Base-by-base conservation (phyloP, 306 rosid genomes). In the Geum urbanum region DNA sequence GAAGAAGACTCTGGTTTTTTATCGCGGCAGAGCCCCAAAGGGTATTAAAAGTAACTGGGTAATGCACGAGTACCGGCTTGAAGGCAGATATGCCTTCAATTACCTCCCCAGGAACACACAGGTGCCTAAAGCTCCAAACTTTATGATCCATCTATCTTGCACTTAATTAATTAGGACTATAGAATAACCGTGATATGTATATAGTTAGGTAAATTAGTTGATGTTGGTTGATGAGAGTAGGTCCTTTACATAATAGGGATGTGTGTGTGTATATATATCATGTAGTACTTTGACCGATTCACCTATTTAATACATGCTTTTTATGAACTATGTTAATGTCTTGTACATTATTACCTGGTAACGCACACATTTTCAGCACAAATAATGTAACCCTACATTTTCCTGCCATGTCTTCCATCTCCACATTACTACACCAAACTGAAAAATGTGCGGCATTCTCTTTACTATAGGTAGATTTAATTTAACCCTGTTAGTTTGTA, bases 31-130 rank as follows among this genome's bases (percentile, higher is more conserved):
- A 73, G 99, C 99, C 11, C 97, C 99, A 0, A 95, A 95, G 76
- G 99, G 97, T 1, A 92, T 87, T 47, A 95, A 95, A 43, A 86
- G 89, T 61, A 94, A 94, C 78, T 94, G 98, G 98, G 92, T 94
- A 67, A 94, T 94, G 97, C 98, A 94, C 69, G 98, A 94, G 77
- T 94, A 94, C 59, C 92, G 99, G n/a, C 95, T 95, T 41, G 99
- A 95, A 75, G 99, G 97, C 63, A 89, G 86, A 81, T 87, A 87
- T 81, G 91, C 97, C 2, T 95, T 91, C 72, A 97, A 91, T 65
- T 91, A 83, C 56, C 95, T 91, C 59, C 88, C 97, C 11, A 59
- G 85, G 32, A 82, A 65, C 81, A 79, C 97, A 46, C 88, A 89
- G 91, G 99, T 90, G 18, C 32, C 9, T 14, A 66, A 66, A 7